A percentile compares a stretch with the other conserved stretches of the same genome.
Evolutionary conservation across 805 yeast genomes (phyloP).

Genomic region (Wickerhamiella bombiphila): DNA sequence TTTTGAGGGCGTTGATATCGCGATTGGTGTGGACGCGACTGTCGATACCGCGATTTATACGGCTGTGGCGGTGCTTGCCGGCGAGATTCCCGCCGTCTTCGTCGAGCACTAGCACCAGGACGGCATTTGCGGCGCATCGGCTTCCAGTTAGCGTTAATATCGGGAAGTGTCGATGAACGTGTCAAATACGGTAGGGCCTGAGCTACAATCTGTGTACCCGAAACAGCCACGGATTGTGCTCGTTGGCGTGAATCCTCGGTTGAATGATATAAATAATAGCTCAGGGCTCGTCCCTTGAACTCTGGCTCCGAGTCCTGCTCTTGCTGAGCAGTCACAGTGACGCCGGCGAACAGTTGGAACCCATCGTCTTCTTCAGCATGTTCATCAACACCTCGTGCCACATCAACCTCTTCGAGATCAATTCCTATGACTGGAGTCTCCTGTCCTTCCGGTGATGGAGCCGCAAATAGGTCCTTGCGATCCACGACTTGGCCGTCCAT

Average conservation of each 20-base stretch:
- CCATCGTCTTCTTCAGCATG: not conserved
- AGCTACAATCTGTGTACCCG: constrained; percentile 8
- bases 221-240: constrained; percentile 8
- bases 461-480: no score
- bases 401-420: no score
- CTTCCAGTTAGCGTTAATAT: constrained; percentile 12
- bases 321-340: constrained; percentile 4
- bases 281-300: constrained; percentile 7
- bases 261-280: constrained; percentile 9
- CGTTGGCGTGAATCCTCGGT: constrained; percentile 1
- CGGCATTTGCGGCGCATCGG: constrained; percentile 11
- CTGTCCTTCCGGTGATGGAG: no score
- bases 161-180: constrained; percentile 4
- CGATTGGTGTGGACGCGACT: no score
- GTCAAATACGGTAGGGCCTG: constrained; percentile 5
- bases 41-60: no score
- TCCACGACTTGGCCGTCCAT: no score
- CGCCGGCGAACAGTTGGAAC: constrained; percentile 15
- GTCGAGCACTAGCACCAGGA: constrained; percentile 17
- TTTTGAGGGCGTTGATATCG: constrained; percentile 7
- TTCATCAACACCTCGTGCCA: no score
- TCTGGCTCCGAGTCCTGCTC: constrained; percentile 6
- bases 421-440: no score
- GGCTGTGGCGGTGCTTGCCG: not conserved
- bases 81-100: not conserved